Base-by-base conservation (phyloP, 768 basidiomycete species). In the Trametes maxima region DNA sequence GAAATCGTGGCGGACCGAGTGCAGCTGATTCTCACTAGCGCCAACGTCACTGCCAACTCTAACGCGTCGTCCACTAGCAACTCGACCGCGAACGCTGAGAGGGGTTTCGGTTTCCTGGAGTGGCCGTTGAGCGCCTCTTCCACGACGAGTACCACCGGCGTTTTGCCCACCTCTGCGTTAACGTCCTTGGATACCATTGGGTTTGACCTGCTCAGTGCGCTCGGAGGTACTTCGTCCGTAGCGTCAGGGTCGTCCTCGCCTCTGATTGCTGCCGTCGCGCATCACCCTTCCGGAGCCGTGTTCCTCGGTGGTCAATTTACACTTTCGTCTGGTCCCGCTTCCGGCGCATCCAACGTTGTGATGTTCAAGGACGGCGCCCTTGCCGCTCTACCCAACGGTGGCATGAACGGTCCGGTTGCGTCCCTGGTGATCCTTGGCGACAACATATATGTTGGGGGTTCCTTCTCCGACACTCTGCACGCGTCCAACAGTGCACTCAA, bases 51-150 rank as follows among this genome's bases (percentile, higher is more conserved):
- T 21, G 71, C 76, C 17, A 50, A 58, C 14, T 54, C 63, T 14
- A 64, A 66, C 2, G 69, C 70, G 42, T 71, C 72, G 55, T 67
- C 65, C 4, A 69, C 75, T 7, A 75, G 70, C 44, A 71, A 74
- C 2, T 72, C 76, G 24, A 67, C 72, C 37, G 73, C 68, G 28
- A 65, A 66, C 14, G 71, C 75, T 13, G 77, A 78, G 39, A 77
- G 72, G 21, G 86, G 86, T 2, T 95, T 92, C 69, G 96, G 96
- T 13, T 87, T 97, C 67, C 88, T 92, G 64, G 96, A 98, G 73
- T 98, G 91, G 91, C 85, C 89, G 22, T 75, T 89, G 35, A 75
- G 75, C 39, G 43, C 49, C 3, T 73, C 74, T 1, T 59, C 72
- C 2, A 73, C 75, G 36, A 73, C 80, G 22, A 87, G 92, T 68